Evolutionary conservation across 176 grass and related monocot genomes (phyloP).

Genomic region (Rhynchospora pubera): DNA sequence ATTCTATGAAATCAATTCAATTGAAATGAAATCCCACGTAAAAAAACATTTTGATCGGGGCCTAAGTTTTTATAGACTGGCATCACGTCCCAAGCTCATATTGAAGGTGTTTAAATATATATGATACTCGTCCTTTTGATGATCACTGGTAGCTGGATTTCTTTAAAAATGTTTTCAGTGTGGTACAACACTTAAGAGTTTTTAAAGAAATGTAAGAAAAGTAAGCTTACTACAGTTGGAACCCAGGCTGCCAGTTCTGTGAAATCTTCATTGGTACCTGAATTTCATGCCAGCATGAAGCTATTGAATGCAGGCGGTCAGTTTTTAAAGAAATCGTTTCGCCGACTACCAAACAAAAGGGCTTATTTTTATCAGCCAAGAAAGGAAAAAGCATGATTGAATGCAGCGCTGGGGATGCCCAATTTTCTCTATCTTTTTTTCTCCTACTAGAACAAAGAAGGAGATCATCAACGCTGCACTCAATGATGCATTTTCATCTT

Average conservation of each 20-base stretch:
- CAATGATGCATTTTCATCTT: constrained; percentile 48
- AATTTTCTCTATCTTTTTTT: neutral
- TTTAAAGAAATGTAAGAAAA: neutral
- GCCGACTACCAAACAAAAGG: neutral
- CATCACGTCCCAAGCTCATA: neutral
- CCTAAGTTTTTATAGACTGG: neutral
- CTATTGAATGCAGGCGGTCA: too few species aligned
- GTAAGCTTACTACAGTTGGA: neutral
- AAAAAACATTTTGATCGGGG: too few species aligned
- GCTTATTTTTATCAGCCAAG: neutral
- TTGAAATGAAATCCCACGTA: too few species aligned
- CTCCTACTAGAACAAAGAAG: neutral
- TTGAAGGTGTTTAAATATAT: constrained; percentile 2
- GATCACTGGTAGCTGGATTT: constrained; percentile 16
- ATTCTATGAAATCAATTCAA: too few species aligned
- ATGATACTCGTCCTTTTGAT: constrained; percentile 2
- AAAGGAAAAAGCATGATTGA: constrained; percentile 44
- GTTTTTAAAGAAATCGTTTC: too few species aligned
- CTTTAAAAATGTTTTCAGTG: neutral
- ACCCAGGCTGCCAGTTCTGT: neutral
- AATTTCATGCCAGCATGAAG: neutral
- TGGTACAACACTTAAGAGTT: neutral
- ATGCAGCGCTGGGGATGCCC: constrained; percentile 35
- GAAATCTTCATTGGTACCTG: neutral
- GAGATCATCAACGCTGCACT: constrained; percentile 96